phyloP scores from a whole-genome alignment of 2,329 filamentous ascomycete genomes.

The Coniochaeta sp. region DNA sequence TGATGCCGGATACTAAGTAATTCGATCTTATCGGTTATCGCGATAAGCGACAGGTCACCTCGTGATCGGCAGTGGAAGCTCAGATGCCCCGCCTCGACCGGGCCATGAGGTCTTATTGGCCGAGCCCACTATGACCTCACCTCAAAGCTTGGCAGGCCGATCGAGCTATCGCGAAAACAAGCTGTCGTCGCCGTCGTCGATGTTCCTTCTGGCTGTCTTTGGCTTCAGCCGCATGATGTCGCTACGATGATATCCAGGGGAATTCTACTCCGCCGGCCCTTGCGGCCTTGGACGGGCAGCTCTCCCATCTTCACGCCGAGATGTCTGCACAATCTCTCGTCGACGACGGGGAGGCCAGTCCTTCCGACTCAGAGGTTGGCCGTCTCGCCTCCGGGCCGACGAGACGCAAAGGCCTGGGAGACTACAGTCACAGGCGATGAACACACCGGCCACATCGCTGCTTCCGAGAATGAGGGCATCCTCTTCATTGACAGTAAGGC shows the following conservation, averaged over 20 bases:
- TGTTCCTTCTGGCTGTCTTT: neutral
- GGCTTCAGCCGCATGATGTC: neutral
- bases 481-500: constrained; percentile 80
- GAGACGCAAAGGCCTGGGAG: constrained; percentile 25
- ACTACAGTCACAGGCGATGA: constrained; percentile 47
- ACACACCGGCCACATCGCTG: constrained; percentile 74
- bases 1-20: neutral
- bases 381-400: neutral
- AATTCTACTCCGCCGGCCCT: constrained; percentile 23
- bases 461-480: constrained; percentile 69
- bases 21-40: neutral
- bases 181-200: neutral
- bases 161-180: neutral
- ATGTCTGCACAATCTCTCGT: constrained; percentile 7
- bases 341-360: neutral
- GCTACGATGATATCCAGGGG: constrained; percentile 23
- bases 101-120: neutral
- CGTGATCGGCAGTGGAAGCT: neutral
- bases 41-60: neutral
- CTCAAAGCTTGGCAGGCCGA: neutral
- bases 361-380: neutral
- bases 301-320: constrained; percentile 8
- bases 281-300: constrained; percentile 16
- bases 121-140: neutral
- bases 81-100: neutral